These are phyloP conservation scores for Crassisporium funariophilum DNA, from an alignment of 768 basidiomycete species.

Conservation along the genomic window DNA sequence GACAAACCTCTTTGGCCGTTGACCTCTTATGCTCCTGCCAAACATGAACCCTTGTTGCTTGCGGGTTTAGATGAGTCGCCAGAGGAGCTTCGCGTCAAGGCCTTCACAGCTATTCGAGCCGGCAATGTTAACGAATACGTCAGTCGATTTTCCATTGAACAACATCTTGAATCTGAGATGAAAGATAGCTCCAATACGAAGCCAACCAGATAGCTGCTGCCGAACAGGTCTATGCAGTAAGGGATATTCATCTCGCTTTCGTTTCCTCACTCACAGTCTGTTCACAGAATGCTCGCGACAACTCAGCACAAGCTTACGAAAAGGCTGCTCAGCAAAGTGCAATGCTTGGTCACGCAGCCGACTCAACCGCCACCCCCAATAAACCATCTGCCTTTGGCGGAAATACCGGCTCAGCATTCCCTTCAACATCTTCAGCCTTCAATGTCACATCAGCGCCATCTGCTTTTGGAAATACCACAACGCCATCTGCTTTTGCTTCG, in stretches of 20 bases:
- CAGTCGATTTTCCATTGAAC: constrained; percentile 25
- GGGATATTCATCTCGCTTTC: constrained; percentile 10
- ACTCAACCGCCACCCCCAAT: constrained; percentile 8
- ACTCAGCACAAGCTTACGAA: constrained; percentile 51
- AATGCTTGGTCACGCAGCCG: constrained; percentile 17
- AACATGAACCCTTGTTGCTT: constrained; percentile 69
- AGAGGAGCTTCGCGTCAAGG: constrained; percentile 78
- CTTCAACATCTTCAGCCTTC: constrained; percentile 12
- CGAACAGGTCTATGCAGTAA: constrained; percentile 46
- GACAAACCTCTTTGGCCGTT: constrained; percentile 84
- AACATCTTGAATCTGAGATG: not conserved
- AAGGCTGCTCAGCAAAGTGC: constrained; percentile 50
- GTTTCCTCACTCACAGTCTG: not conserved
- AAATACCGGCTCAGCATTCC: constrained; percentile 7
- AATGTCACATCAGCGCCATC: constrained; percentile 10
- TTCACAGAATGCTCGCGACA: constrained; percentile 48
- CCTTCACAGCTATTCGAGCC: constrained; percentile 52
- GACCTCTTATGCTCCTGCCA: constrained; percentile 77
- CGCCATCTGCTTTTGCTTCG: constrained; percentile 8
- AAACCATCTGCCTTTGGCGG: constrained; percentile 33
- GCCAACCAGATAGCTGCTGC: constrained; percentile 53
- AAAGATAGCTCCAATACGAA: constrained; percentile 57
- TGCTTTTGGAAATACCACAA: constrained; percentile 8
- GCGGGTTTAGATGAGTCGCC: constrained; percentile 68
- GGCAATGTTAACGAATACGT: constrained; percentile 72